Conservation (phyloP, 768 basidiomycete species). For the Suillus brevipes region DNA sequence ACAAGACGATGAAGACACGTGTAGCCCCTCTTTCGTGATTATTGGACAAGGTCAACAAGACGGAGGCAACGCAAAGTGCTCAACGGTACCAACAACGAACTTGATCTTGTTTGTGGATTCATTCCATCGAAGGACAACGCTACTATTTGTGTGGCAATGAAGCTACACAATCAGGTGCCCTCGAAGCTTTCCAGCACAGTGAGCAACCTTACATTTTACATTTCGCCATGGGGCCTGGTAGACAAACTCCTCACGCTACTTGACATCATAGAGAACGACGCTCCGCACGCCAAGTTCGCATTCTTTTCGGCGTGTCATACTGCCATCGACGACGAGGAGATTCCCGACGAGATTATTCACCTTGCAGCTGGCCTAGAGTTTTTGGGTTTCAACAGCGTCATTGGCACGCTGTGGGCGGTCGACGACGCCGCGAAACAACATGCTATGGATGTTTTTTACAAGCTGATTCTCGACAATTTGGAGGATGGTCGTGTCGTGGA, state of each 20-base stretch:
- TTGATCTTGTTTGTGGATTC: not conserved
- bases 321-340: conserved; percentile 18
- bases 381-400: conserved; percentile 30
- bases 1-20: not conserved
- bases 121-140: not conserved
- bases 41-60: not conserved
- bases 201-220: not conserved
- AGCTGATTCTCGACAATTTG: conserved; percentile 11
- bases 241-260: conserved; percentile 18
- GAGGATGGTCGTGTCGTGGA: conserved; percentile 6
- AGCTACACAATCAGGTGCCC: not conserved
- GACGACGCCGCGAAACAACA: conserved; percentile 22
- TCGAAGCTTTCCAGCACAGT: conserved; percentile 7
- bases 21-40: not conserved
- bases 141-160: not conserved
- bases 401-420: conserved; percentile 36
- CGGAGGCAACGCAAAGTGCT: not conserved
- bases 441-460: conserved; percentile 22
- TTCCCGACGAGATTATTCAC: conserved; percentile 33
- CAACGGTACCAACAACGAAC: not conserved
- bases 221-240: conserved; percentile 16
- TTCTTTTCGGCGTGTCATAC: conserved; percentile 34
- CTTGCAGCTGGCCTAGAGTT: conserved; percentile 33
- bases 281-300: conserved; percentile 31
- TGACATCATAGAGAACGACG: conserved; percentile 16